Evolutionary conservation across 305 asterid species (phyloP), one percentile per base, ranked within the genome.

Genomic region (Fraxinus greggii): DNA sequence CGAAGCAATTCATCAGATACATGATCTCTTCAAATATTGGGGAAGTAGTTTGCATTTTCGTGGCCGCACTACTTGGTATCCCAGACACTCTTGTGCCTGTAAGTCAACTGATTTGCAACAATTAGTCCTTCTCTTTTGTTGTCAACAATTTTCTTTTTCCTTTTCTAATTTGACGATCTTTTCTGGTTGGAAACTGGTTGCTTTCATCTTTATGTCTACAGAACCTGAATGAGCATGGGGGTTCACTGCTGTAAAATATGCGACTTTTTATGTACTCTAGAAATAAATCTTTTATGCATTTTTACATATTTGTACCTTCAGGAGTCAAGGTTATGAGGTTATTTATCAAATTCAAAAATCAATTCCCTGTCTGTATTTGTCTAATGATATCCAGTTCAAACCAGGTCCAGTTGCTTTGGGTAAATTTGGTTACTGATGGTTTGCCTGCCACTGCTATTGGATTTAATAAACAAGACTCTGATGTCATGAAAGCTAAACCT

Each of bases 391-490:
- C 72, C 84, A 84, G 56, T 80, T 87, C 74, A n/a, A n/a, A n/a
- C n/a, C 94, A 96, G 99, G 98, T 96, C 90, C 99, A 96, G 87
- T 87, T 96, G 88, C 98, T 96, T 77, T 96, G 99, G 99, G 99
- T 96, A 86, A 96, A 96, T 89, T 89, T 96, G 90, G 99, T 96
- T 63, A 96, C 98, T 79, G 99, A 96, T 87, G 99, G 99, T 42
- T 89, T 96, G 91, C 99, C 99, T 79, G 99, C 99, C 82, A 96
- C 99, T 83, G 99, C 99, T 59, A 96, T 96, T 88, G 98, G 99
- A 83, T 96, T 96, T 84, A 96, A 96, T 85, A 96, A 96, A 85
- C 99, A 92, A 87, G 99, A 96, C 88, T 93, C 92, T 32, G 98
- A 96, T 90, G 99, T 96, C 79, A 96, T 96, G 99, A 93, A 91